phyloP scores from a whole-genome alignment of 2,329 filamentous ascomycete species.

The Sporothrix dimorphospora region DNA sequence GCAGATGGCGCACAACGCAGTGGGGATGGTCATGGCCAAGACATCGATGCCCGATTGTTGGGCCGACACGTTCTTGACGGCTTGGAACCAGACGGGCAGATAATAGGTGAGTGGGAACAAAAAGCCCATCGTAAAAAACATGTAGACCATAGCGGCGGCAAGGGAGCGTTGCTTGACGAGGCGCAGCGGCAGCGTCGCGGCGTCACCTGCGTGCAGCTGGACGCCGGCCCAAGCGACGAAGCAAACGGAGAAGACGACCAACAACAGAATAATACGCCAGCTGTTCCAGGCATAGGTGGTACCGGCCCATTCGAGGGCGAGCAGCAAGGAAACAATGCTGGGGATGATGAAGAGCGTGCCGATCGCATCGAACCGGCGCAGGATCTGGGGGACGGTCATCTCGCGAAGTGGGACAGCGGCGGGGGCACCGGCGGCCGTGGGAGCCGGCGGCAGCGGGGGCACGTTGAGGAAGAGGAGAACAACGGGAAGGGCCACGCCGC shows the following conservation, averaged over 20 bases:
- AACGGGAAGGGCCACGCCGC: slow-evolving; percentile 32
- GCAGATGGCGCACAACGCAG: slow-evolving; percentile 35
- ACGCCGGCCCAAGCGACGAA: slow-evolving; percentile 42
- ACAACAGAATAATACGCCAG: slow-evolving; percentile 45
- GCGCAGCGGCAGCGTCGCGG: slow-evolving; percentile 48
- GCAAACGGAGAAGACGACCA: slow-evolving; percentile 43
- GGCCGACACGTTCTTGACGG: slow-evolving; percentile 38
- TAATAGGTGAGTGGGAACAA: slow-evolving; percentile 35
- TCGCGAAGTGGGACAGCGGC: neutral
- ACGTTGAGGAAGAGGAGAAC: slow-evolving; percentile 38
- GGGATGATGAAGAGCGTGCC: slow-evolving; percentile 30
- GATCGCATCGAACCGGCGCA: slow-evolving; percentile 26
- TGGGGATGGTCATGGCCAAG: slow-evolving; percentile 35
- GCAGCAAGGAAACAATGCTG: slow-evolving; percentile 49
- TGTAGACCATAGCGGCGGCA: slow-evolving; percentile 28
- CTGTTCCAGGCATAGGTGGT: slow-evolving; percentile 45
- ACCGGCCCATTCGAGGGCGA: slow-evolving; percentile 55
- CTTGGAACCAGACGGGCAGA: slow-evolving; percentile 46
- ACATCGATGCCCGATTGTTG: slow-evolving; percentile 41
- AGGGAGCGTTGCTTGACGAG: slow-evolving; percentile 44
- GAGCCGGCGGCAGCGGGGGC: slow-evolving; percentile 27
- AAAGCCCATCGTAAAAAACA: slow-evolving; percentile 27
- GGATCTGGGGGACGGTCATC: neutral
- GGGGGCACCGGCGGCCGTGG: neutral
- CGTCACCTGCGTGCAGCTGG: slow-evolving; percentile 45